phyloP scores from a whole-genome alignment of 768 basidiomycete species.

The Candolleomyces efflorescens region DNA sequence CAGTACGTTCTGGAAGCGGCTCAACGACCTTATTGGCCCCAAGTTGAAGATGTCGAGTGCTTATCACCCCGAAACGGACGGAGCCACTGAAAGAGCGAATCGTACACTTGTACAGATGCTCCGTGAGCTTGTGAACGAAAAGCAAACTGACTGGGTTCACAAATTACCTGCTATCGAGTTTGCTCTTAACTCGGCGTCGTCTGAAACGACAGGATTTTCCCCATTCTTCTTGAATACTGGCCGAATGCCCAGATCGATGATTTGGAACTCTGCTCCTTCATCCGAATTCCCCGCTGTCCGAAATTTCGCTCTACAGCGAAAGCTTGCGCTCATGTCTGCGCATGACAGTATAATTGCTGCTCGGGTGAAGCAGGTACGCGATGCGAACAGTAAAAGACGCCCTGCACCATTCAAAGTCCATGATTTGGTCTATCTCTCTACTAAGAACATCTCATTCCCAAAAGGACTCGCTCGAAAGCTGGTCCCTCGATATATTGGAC shows the following conservation, averaged over 20 bases:
- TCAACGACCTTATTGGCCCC: constrained; percentile 7
- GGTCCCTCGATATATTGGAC: constrained; percentile 20
- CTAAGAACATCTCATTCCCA: constrained; percentile 15
- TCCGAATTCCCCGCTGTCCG: constrained; percentile 17
- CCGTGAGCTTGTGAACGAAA: constrained; percentile 16
- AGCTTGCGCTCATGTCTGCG: constrained; percentile 24
- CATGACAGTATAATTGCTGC: constrained; percentile 30
- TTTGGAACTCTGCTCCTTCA: constrained; percentile 13
- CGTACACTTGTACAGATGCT: constrained; percentile 18
- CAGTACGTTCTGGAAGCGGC: constrained; percentile 8
- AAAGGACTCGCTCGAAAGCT: constrained; percentile 20
- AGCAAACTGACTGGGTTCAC: constrained; percentile 29
- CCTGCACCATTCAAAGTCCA: constrained; percentile 10
- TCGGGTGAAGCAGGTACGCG: constrained; percentile 21
- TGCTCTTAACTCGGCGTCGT: constrained; percentile 17
- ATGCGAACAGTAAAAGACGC: constrained; percentile 22
- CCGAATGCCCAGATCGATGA: constrained; percentile 15
- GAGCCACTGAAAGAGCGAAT: constrained; percentile 14
- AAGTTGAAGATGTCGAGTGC: constrained; percentile 10
- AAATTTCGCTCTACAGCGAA: constrained; percentile 14
- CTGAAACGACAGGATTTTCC: constrained; percentile 18
- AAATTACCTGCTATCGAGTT: constrained; percentile 23
- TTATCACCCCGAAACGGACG: constrained; percentile 13
- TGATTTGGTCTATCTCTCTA: constrained; percentile 18
- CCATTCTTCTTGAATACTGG: constrained; percentile 24